Conservation (phyloP, 306 rosid species). For the Cicer arietinum region DNA sequence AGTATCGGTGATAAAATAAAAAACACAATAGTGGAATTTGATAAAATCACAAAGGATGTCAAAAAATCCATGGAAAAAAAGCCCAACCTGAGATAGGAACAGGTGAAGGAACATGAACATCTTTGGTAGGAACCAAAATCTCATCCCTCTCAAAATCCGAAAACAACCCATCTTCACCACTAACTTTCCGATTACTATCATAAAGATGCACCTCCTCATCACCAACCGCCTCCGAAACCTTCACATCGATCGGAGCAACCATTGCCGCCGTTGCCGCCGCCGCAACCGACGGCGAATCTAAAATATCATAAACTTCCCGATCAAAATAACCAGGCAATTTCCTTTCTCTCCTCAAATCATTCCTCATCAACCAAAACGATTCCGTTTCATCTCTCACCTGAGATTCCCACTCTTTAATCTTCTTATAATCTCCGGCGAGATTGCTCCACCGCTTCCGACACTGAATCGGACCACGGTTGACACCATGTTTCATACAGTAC, state of each 20-base stretch:
- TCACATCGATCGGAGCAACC: background rate
- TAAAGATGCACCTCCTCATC: constrained; percentile 57
- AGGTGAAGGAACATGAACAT: constrained; percentile 51
- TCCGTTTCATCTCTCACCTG: constrained; percentile 76
- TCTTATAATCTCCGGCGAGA: constrained; percentile 92
- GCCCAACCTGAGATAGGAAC: constrained; percentile 71
- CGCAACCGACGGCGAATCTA: constrained; percentile 64
- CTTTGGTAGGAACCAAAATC: constrained; percentile 42
- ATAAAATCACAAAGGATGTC: background rate
- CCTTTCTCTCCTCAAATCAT: constrained; percentile 88
- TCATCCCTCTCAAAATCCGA: constrained; percentile 83
- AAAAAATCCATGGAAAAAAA: background rate
- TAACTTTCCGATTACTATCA: constrained; percentile 64
- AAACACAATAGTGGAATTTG: background rate
- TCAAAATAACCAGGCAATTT: constrained; percentile 92
- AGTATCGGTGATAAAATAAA: background rate
- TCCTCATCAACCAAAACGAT: constrained; percentile 96
- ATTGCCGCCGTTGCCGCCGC: constrained; percentile 39
- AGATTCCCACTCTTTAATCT: constrained; percentile 95
- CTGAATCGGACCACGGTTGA: constrained; percentile 96
- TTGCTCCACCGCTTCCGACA: constrained; percentile 99
- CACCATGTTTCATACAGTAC: constrained; percentile 87
- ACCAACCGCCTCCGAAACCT: constrained; percentile 42
- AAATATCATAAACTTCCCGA: constrained; percentile 83
- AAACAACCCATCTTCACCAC: constrained; percentile 75